phyloP scores from a whole-genome alignment of 371 early-diverging fungal genomes.

The Mucor circinelloides region DNA sequence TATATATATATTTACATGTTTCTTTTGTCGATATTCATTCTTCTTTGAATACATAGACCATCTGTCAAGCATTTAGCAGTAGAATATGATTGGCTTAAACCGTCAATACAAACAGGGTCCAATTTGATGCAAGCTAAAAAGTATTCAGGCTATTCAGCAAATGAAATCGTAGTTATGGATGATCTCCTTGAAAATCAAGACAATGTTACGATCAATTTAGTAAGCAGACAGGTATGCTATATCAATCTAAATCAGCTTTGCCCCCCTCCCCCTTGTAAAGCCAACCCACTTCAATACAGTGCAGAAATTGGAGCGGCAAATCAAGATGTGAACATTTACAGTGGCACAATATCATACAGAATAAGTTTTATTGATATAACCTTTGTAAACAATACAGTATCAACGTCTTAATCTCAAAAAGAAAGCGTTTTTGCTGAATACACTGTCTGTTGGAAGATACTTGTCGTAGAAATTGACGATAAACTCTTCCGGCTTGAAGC shows the following conservation, averaged over 20 bases:
- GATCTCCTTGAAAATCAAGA: neutral
- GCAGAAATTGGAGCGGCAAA: no score
- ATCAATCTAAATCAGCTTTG: no score
- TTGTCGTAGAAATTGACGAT: conserved; percentile 90
- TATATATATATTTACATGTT: no score
- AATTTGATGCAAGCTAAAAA: neutral
- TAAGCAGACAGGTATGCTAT: no score
- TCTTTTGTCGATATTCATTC: neutral
- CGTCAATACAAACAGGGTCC: neutral
- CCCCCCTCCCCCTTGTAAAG: no score
- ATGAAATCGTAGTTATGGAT: neutral
- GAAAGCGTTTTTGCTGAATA: conserved; percentile 86
- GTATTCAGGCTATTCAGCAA: neutral
- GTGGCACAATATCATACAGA: no score
- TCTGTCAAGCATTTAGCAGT: neutral
- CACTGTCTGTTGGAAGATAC: conserved; percentile 81
- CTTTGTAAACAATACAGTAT: neutral
- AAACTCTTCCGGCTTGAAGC: conserved; percentile 94
- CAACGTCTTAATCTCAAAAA: conserved; percentile 79
- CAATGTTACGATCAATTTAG: no score
- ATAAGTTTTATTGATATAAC: neutral
- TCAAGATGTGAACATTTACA: no score
- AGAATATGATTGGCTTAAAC: neutral
- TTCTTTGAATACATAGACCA: neutral
- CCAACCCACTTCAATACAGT: no score